Percentiles rank a stretch among this genome's conserved stretches.
Evolutionary conservation across 2,329 filamentous ascomycete species (phyloP).

Genomic region (Dactylellina haptotyla): DNA sequence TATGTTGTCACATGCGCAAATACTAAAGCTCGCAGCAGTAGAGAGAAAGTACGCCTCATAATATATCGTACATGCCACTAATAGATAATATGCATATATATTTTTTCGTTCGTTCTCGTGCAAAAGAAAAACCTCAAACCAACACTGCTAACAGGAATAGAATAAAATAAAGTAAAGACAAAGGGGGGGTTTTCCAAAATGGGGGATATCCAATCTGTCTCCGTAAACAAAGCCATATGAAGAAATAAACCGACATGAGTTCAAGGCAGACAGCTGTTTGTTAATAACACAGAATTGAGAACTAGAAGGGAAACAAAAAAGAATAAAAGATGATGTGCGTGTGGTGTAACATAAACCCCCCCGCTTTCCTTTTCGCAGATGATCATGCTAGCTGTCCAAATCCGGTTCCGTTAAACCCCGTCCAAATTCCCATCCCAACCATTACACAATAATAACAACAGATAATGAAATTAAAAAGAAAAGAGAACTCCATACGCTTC

Average conservation of each 20-base stretch:
- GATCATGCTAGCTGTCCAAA: no score
- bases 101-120: not conserved
- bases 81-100: no score
- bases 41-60: not conserved
- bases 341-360: no score
- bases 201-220: slow-evolving; percentile 2
- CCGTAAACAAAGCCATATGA: not conserved
- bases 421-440: no score
- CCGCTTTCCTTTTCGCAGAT: no score
- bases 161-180: not conserved
- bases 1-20: not conserved
- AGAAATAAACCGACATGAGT: not conserved
- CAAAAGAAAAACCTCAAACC: no score
- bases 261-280: not conserved
- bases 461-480: no score
- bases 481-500: no score
- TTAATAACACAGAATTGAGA: not conserved
- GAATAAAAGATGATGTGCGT: no score
- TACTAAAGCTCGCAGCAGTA: not conserved
- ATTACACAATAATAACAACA: no score
- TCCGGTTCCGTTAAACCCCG: no score
- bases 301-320: not conserved
- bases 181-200: not conserved
- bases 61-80: slow-evolving; percentile 11
- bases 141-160: no score